Conservation (phyloP, 2,329 filamentous ascomycete genomes). For the Diaporthe sp. region DNA sequence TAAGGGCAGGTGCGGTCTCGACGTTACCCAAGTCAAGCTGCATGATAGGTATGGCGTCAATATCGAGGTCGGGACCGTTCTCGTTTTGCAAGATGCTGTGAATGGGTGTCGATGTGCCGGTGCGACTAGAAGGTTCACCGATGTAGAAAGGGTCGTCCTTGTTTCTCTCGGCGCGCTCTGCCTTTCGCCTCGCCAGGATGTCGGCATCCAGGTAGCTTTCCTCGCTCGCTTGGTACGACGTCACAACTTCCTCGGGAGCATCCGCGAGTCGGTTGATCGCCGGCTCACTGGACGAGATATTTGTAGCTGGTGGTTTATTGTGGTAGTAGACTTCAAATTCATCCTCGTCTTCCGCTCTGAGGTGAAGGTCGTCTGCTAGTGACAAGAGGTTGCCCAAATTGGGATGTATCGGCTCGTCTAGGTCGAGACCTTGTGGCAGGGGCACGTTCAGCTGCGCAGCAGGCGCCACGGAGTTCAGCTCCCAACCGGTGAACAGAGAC, state of each 20-base stretch:
- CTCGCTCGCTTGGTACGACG: constrained; percentile 69
- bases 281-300: constrained; percentile 63
- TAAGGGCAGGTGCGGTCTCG: constrained; percentile 41
- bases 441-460: constrained; percentile 90
- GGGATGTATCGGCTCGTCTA: constrained; percentile 84
- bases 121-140: constrained; percentile 42
- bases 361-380: constrained; percentile 59
- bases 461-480: constrained; percentile 89
- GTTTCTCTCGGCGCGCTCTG: constrained; percentile 83
- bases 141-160: constrained; percentile 98
- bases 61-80: constrained; percentile 84
- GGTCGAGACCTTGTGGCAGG: constrained; percentile 77
- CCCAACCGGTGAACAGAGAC: constrained; percentile 84
- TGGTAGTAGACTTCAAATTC: constrained; percentile 77
- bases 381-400: constrained; percentile 77
- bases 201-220: constrained; percentile 78
- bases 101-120: constrained; percentile 77
- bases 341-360: constrained; percentile 66
- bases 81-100: constrained; percentile 79
- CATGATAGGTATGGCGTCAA: constrained; percentile 97
- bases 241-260: constrained; percentile 53
- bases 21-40: constrained; percentile 79
- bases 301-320: constrained; percentile 61
- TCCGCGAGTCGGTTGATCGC: constrained; percentile 64
- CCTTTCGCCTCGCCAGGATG: constrained; percentile 77